Evolutionary conservation across 495 filamentous ascomycete genomes (phyloP).

Genomic region (Neurospora pannonica): DNA sequence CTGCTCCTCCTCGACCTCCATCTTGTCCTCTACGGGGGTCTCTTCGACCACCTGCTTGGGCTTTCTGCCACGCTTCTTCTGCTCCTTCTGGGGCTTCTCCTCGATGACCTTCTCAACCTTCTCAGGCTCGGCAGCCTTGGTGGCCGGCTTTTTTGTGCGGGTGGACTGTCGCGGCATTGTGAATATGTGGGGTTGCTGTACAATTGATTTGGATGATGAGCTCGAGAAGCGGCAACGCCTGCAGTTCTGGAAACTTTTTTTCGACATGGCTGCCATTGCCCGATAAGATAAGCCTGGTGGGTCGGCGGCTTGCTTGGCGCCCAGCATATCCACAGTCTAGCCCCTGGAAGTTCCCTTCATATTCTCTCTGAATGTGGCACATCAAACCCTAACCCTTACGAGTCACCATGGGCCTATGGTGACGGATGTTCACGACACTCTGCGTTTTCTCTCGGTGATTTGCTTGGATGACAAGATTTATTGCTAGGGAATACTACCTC

Average conservation of each 20-base stretch:
- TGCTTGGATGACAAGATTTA: neutral
- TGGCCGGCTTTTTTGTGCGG: slow-evolving; percentile 17
- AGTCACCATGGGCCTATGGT: neutral
- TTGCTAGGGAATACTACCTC: neutral
- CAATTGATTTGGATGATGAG: slow-evolving; percentile 7
- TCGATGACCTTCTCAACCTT: slow-evolving; percentile 21
- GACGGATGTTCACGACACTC: neutral
- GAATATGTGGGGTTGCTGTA: slow-evolving; percentile 1
- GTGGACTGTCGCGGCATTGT: slow-evolving; percentile 4
- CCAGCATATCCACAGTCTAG: neutral
- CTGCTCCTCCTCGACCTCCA: slow-evolving; percentile 15
- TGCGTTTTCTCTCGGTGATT: neutral
- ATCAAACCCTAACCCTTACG: neutral
- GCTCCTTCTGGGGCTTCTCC: slow-evolving; percentile 53
- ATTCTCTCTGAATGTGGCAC: neutral
- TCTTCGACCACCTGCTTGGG: slow-evolving; percentile 18
- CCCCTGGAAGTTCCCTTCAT: neutral
- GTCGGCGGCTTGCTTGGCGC: neutral
- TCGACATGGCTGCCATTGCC: slow-evolving; percentile 8
- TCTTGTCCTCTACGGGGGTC: slow-evolving; percentile 11
- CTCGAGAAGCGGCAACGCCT: neutral
- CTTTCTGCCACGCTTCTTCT: slow-evolving; percentile 48
- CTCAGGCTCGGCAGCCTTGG: slow-evolving; percentile 9
- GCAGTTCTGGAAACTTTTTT: slow-evolving; percentile 21
- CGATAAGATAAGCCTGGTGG: slow-evolving; percentile 21